Evolutionary conservation across 495 filamentous ascomycete genomes (phyloP).

Genomic region (Aspergillus cristatus): DNA sequence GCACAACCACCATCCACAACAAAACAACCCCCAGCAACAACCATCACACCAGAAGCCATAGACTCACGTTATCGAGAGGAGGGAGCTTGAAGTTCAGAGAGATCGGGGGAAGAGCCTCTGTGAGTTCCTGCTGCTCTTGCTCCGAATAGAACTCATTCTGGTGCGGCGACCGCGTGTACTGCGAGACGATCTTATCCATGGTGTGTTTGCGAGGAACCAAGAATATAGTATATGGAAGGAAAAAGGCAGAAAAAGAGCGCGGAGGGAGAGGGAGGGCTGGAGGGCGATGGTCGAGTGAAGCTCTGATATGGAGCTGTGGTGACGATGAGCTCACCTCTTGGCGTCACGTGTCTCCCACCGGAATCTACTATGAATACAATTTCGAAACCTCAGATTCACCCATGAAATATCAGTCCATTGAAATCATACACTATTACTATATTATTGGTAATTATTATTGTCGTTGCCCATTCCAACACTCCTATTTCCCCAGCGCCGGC

Average conservation of each 20-base stretch:
- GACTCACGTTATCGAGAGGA: constrained; percentile 78
- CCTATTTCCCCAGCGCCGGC: no score
- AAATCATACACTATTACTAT: no score
- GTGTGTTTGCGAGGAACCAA: constrained; percentile 7
- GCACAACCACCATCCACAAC: no score
- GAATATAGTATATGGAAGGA: background rate
- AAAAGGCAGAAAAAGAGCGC: constrained; percentile 3
- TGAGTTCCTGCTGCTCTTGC: constrained; percentile 68
- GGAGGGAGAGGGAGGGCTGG: constrained; percentile 1
- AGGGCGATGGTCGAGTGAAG: background rate
- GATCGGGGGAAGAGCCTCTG: constrained; percentile 55
- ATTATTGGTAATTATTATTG: no score
- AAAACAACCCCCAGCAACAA: background rate
- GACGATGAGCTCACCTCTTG: constrained; percentile 14
- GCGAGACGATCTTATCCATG: constrained; percentile 91
- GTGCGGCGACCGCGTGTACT: constrained; percentile 69
- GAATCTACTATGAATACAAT: no score
- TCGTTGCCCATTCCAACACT: no score
- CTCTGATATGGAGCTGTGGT: background rate
- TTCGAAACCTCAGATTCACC: no score
- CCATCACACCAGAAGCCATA: background rate
- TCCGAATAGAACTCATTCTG: constrained; percentile 62
- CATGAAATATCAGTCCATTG: no score
- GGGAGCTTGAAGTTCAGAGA: constrained; percentile 89
- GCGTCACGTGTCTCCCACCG: background rate